Evolutionary conservation across 345 rosid species (phyloP).

Genomic region (Tarenaya hassleriana): DNA sequence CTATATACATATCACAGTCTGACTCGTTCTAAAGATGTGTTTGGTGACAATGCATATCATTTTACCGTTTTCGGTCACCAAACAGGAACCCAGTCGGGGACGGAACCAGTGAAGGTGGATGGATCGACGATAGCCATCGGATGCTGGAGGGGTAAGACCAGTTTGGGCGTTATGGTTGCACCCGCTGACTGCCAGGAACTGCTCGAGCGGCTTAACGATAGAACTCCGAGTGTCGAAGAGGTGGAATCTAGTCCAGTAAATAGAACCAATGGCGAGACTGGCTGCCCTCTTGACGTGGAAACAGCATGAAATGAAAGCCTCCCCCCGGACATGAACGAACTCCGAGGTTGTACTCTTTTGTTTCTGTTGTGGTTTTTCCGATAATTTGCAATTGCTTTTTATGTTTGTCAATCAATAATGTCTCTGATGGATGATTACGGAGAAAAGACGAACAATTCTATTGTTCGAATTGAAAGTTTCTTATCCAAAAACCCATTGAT

Average conservation of each 20-base stretch:
- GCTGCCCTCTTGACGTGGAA: slow-evolving; percentile 25
- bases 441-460: no score
- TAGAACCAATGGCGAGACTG: slow-evolving; percentile 20
- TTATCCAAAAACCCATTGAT: no score
- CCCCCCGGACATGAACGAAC: neutral
- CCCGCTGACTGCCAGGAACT: slow-evolving; percentile 77
- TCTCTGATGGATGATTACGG: no score
- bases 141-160: slow-evolving; percentile 86
- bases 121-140: slow-evolving; percentile 69
- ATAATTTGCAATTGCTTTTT: no score
- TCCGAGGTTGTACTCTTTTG: slow-evolving; percentile 6
- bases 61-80: neutral
- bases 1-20: neutral
- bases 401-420: no score
- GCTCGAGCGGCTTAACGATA: slow-evolving; percentile 51
- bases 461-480: no score
- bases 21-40: neutral
- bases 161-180: slow-evolving; percentile 80
- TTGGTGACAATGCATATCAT: neutral
- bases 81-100: slow-evolving; percentile 34
- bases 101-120: slow-evolving; percentile 35
- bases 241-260: slow-evolving; percentile 13
- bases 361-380: no score
- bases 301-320: slow-evolving; percentile 12
- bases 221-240: slow-evolving; percentile 32